Conservation (phyloP, 345 rosid species). For the Citrus sp. region DNA sequence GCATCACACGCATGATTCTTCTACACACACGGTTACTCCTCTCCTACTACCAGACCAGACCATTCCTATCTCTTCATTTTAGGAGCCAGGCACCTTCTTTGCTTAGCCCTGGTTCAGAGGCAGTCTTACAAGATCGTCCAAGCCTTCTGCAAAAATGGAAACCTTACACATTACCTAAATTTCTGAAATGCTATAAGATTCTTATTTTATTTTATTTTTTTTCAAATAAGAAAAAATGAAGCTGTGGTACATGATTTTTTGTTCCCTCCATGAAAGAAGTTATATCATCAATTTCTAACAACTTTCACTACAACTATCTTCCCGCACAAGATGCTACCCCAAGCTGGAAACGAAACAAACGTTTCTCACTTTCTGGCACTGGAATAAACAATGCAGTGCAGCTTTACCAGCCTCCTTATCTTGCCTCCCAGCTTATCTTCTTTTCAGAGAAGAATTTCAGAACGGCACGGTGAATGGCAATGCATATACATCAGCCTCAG, state of each 20-base stretch:
- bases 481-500: slow-evolving; percentile 40
- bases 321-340: slow-evolving; percentile 6
- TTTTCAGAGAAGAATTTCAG: slow-evolving; percentile 19
- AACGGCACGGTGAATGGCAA: slow-evolving; percentile 51
- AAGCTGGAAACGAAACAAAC: background rate
- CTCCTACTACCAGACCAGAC: no score
- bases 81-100: no score
- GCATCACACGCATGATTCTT: no score
- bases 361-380: no score
- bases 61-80: no score
- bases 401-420: background rate
- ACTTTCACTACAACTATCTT: background rate
- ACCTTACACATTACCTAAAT: background rate
- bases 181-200: background rate
- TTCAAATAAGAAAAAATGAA: background rate
- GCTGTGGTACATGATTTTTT: background rate
- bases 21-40: no score
- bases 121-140: no score
- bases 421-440: background rate
- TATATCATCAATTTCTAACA: background rate
- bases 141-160: background rate
- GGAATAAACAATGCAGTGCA: background rate
- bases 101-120: no score
- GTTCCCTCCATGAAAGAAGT: background rate
- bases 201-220: background rate